These are phyloP conservation scores for Stipa capillata DNA, from an alignment of 176 grass and related monocot genomes.

Conservation along the genomic window DNA sequence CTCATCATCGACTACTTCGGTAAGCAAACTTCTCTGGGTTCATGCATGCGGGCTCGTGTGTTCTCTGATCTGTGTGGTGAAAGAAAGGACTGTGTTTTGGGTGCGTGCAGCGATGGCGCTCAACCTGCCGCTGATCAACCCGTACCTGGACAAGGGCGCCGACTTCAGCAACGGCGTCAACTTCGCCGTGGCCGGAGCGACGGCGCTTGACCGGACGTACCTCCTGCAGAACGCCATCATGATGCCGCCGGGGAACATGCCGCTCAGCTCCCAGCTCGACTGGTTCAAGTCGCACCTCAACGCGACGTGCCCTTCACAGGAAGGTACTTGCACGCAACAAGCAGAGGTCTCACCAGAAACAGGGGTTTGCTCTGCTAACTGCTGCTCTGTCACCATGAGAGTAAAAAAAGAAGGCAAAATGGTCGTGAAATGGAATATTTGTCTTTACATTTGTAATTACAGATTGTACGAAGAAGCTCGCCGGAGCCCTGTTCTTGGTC, in stretches of 20 bases:
- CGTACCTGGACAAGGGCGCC: slow-evolving; percentile 60
- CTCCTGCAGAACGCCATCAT: slow-evolving; percentile 37
- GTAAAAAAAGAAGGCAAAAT: too few species aligned
- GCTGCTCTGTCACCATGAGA: neutral
- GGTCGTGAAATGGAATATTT: too few species aligned
- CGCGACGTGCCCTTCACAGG: slow-evolving; percentile 46
- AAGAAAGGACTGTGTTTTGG: neutral
- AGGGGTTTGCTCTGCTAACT: neutral
- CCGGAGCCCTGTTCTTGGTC: slow-evolving; percentile 59
- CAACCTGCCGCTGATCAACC: slow-evolving; percentile 56
- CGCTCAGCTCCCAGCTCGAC: slow-evolving; percentile 64
- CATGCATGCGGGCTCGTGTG: too few species aligned
- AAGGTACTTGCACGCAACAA: slow-evolving; percentile 24
- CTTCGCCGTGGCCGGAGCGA: slow-evolving; percentile 87
- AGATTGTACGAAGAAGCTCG: slow-evolving; percentile 56
- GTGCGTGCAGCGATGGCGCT: slow-evolving; percentile 54
- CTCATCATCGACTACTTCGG: slow-evolving; percentile 95
- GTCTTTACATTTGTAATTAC: neutral
- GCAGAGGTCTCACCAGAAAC: neutral
- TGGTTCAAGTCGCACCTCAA: slow-evolving; percentile 80
- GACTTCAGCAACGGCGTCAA: slow-evolving; percentile 64
- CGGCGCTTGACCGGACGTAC: slow-evolving; percentile 47
- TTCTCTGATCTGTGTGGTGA: neutral
- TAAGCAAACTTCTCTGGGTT: neutral
- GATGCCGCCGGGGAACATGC: slow-evolving; percentile 40